These are phyloP conservation scores for Pleurotus ostreatus DNA, from an alignment of 768 basidiomycete species.

Conservation along the genomic window DNA sequence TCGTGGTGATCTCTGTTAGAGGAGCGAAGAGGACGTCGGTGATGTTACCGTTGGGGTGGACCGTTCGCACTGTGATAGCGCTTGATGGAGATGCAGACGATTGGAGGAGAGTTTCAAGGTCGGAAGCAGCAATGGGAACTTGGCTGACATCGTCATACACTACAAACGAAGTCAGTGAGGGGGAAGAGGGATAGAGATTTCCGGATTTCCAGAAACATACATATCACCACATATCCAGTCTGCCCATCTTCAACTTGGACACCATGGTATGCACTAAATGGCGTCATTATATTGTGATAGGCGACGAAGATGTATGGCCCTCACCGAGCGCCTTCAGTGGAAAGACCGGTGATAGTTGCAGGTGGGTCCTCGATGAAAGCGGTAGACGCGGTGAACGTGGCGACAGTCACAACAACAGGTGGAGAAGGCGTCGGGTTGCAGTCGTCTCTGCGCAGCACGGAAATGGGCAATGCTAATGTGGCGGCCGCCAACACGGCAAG, in stretches of 20 bases:
- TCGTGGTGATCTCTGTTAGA: not conserved
- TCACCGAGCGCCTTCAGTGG: not conserved
- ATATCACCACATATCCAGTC: conserved; percentile 2
- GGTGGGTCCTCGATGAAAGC: not conserved
- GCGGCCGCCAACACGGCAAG: not conserved
- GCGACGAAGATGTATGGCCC: not conserved
- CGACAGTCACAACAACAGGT: not conserved
- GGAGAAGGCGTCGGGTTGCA: not conserved
- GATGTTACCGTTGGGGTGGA: not conserved
- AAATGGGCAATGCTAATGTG: not conserved
- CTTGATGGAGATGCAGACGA: not conserved
- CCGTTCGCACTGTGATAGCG: not conserved
- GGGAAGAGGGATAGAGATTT: too few relatives aligned
- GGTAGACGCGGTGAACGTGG: not conserved
- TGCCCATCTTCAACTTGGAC: conserved; percentile 5
- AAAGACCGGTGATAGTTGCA: not conserved
- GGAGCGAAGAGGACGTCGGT: not conserved
- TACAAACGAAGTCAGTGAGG: not conserved
- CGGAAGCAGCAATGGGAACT: not conserved
- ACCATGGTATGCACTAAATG: not conserved
- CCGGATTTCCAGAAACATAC: not conserved
- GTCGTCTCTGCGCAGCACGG: not conserved
- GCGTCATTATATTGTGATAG: too few relatives aligned
- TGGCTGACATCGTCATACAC: not conserved
- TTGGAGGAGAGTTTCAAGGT: not conserved